Conservation (phyloP, 805 yeast species). For the Hanseniaspora singularis region DNA sequence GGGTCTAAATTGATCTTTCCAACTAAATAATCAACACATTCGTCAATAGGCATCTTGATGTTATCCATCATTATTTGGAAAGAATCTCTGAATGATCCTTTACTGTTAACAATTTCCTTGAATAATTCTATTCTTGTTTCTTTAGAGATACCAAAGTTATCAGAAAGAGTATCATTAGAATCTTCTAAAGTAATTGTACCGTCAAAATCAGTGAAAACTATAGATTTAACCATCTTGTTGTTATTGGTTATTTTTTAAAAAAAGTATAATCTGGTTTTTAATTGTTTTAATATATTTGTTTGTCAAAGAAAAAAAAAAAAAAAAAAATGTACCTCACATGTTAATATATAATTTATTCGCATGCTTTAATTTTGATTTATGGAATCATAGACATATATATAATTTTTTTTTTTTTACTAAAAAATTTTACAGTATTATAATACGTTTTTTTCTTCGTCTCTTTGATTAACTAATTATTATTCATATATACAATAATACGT, state of each 20-base stretch:
- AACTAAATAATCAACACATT: slow-evolving; percentile 62
- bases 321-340: too few relatives aligned
- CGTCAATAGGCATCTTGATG: slow-evolving; percentile 59
- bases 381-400: too few relatives aligned
- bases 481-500: too few relatives aligned
- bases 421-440: too few relatives aligned
- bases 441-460: too few relatives aligned
- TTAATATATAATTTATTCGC: too few relatives aligned
- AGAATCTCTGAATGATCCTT: slow-evolving; percentile 65
- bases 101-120: slow-evolving; percentile 58
- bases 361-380: too few relatives aligned
- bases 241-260: slow-evolving; percentile 9
- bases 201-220: slow-evolving; percentile 94
- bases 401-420: too few relatives aligned
- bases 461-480: too few relatives aligned
- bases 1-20: slow-evolving; percentile 69
- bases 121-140: slow-evolving; percentile 55
- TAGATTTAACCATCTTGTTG: slow-evolving; percentile 40
- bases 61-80: slow-evolving; percentile 78
- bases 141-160: slow-evolving; percentile 74
- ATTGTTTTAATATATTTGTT: not conserved
- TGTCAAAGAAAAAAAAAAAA: not conserved
- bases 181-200: slow-evolving; percentile 95
- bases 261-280: too few relatives aligned
- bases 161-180: slow-evolving; percentile 85